Evolutionary conservation across 2,329 filamentous ascomycete genomes (phyloP).

Genomic region (Kalaharituber pfeilii): DNA sequence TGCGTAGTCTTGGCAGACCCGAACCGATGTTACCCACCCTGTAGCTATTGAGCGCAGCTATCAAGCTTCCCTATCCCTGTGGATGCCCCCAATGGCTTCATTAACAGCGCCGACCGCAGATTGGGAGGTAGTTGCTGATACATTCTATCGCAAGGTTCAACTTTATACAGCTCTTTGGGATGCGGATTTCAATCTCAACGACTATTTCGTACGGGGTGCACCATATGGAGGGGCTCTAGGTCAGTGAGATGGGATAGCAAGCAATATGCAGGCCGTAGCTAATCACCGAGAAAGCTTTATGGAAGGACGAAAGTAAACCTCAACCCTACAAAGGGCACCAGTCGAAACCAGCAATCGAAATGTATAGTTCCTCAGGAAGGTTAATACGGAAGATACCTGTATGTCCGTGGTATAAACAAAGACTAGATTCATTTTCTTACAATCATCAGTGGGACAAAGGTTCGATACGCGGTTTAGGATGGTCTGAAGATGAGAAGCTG

Average conservation of each 20-base stretch:
- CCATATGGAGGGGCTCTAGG: constrained; percentile 87
- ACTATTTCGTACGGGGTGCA: constrained; percentile 79
- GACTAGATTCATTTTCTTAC: too few relatives aligned
- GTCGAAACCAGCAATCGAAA: constrained; percentile 70
- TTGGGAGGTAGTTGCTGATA: constrained; percentile 86
- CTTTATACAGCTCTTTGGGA: constrained; percentile 90
- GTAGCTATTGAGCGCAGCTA: too few relatives aligned
- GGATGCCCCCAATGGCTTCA: constrained; percentile 27
- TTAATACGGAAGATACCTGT: constrained; percentile 61
- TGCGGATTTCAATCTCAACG: constrained; percentile 82
- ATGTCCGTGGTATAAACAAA: too few relatives aligned
- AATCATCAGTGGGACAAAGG: constrained; percentile 66
- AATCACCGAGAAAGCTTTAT: constrained; percentile 45
- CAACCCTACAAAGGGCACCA: constrained; percentile 50
- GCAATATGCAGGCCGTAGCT: neutral
- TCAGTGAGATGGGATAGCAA: constrained; percentile 29
- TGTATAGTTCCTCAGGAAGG: constrained; percentile 86
- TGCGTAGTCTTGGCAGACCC: neutral
- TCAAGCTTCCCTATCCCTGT: neutral
- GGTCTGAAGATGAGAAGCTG: constrained; percentile 89
- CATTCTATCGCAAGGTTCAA: constrained; percentile 87
- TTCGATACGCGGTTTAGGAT: constrained; percentile 70
- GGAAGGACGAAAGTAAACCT: constrained; percentile 77
- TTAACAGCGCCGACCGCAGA: constrained; percentile 54
- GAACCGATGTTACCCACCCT: neutral